Conservation (phyloP, 305 asterid genomes). For the Solanum chacoense region DNA sequence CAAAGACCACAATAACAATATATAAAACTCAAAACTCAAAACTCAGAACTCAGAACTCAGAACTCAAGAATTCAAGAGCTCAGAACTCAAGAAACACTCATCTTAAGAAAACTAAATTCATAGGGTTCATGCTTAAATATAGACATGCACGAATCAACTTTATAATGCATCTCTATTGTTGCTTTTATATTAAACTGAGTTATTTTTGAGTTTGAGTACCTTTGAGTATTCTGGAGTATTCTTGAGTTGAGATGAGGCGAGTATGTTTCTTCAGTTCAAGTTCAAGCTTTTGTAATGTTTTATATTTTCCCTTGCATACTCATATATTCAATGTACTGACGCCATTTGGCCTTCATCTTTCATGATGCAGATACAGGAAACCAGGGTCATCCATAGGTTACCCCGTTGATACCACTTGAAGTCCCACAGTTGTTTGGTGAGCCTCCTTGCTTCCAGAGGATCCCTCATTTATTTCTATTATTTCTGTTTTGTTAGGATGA, state of each 20-base stretch:
- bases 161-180: neutral
- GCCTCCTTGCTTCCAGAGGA: neutral
- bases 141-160: neutral
- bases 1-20: neutral
- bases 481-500: too few relatives aligned
- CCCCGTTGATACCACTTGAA: neutral
- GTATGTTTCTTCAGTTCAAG: neutral
- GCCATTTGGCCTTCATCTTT: neutral
- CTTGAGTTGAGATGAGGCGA: neutral
- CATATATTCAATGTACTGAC: neutral
- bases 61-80: too few relatives aligned
- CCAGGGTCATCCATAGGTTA: neutral
- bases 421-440: neutral
- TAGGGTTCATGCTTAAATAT: neutral
- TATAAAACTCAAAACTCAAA: neutral
- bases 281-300: too few relatives aligned
- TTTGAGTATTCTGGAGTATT: neutral
- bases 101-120: neutral
- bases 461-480: too few relatives aligned
- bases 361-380: neutral
- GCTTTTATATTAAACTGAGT: neutral
- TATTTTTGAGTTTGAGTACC: neutral
- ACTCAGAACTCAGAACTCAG: too few relatives aligned
- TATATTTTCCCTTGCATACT: neutral
- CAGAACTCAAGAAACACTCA: neutral